These are phyloP conservation scores for Fusarium staphyleae DNA, from an alignment of 2,329 filamentous ascomycete species.

Conservation along the genomic window DNA sequence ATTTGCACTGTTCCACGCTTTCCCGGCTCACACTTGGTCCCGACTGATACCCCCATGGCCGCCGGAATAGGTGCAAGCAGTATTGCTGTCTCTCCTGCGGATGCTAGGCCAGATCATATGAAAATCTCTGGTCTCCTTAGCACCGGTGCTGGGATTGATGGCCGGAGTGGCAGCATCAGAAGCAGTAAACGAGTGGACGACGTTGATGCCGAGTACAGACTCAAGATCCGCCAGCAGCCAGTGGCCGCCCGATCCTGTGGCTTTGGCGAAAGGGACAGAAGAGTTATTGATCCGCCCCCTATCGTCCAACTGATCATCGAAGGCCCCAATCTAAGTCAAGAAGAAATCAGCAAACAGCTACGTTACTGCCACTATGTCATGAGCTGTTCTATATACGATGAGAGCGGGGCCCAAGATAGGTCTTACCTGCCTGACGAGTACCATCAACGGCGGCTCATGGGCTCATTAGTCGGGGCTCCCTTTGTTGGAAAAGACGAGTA, in stretches of 20 bases:
- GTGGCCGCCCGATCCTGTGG: constrained; percentile 80
- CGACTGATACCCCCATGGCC: background rate
- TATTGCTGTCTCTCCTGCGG: constrained; percentile 21
- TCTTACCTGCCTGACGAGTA: constrained; percentile 76
- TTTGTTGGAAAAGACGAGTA: constrained; percentile 79
- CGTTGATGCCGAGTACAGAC: constrained; percentile 40
- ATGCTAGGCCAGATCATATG: constrained; percentile 33
- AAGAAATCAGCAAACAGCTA: constrained; percentile 60
- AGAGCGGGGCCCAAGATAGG: constrained; percentile 70
- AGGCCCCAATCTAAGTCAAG: constrained; percentile 60
- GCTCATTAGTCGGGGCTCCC: constrained; percentile 76
- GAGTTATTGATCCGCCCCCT: constrained; percentile 83
- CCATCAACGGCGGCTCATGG: constrained; percentile 79
- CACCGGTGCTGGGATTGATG: background rate
- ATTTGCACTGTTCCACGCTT: constrained; percentile 1
- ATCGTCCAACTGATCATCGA: constrained; percentile 77
- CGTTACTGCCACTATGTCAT: constrained; percentile 73
- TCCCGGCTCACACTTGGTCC: constrained; percentile 10
- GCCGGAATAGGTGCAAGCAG: constrained; percentile 6
- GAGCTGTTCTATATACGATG: constrained; percentile 79
- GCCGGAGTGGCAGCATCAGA: background rate
- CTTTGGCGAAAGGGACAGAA: constrained; percentile 81
- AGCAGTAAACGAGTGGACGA: constrained; percentile 2
- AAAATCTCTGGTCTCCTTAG: constrained; percentile 36
- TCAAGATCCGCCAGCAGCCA: constrained; percentile 75